phyloP scores from a whole-genome alignment of 306 rosid species.

The Vicia villosa region DNA sequence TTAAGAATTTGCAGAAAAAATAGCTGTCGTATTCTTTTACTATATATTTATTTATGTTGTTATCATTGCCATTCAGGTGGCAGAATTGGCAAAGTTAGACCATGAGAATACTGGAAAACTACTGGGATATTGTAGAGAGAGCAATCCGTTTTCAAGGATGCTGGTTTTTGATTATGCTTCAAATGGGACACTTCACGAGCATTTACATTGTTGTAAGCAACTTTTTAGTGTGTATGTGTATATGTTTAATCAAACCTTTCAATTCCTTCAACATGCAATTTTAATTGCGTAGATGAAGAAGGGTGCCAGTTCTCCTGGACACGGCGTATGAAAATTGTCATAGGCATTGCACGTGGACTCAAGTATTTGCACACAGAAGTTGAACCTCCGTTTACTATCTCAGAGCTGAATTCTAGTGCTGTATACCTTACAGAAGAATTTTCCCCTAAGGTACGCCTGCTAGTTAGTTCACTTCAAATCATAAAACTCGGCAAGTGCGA shows the following conservation, averaged over 20 bases:
- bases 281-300: conserved; percentile 71
- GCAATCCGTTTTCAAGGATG: conserved; percentile 90
- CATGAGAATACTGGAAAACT: conserved; percentile 83
- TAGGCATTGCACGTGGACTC: conserved; percentile 91
- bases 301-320: conserved; percentile 93
- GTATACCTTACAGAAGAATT: conserved; percentile 96
- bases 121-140: conserved; percentile 88
- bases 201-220: conserved; percentile 86
- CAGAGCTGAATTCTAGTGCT: conserved; percentile 88
- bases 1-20: neutral
- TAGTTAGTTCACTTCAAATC: conserved; percentile 19
- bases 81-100: conserved; percentile 77
- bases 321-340: conserved; percentile 73
- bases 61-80: conserved; percentile 60
- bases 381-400: conserved; percentile 93
- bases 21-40: conserved; percentile 21
- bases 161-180: conserved; percentile 93
- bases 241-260: conserved; percentile 14
- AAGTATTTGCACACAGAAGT: conserved; percentile 84
- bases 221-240: conserved; percentile 11
- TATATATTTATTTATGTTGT: conserved; percentile 12
- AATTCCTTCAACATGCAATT: conserved; percentile 35
- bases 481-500: neutral
- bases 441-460: conserved; percentile 73
- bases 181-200: conserved; percentile 87